Evolutionary conservation across 2,329 filamentous ascomycete species (phyloP), one percentile per base, ranked within the genome.

Genomic region (Colletotrichum sojae): DNA sequence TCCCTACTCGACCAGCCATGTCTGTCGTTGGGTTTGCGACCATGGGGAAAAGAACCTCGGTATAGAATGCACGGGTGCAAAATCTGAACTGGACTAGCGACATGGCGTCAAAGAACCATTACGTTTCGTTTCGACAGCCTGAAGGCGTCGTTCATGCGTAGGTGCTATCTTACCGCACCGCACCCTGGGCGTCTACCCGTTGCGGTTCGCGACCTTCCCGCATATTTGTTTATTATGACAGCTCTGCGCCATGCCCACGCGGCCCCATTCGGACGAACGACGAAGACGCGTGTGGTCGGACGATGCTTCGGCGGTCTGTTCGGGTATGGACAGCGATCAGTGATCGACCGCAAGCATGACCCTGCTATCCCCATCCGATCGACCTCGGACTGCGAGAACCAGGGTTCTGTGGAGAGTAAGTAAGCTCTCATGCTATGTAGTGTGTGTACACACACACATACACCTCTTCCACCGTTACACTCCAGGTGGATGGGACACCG

Each of bases 311-410:
- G 63, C 25, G 31, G 43, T 52, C 53, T 52, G 9, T 16, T 18
- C 51, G 43, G 25, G 59, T 6, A 25, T 49, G 51, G 36, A 18
- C 63, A 67, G 63, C 63, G 62, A 54, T 55, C 46, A 69, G 52
- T 62, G 67, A 70, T 63, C 67, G 63, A 58, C 67, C n/a, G 52
- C 67, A 67, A 70, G 67, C 57, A 70, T 70, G 36, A 40, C 67
- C 63, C 58, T 68, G 57, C 16, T 22, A 52, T 36, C 53, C 15
- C 43, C 39, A 36, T 46, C 36, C 52, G 63, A 53, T 46, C 57
- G 39, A 22, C 46, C 45, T 22, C 39, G 55, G 57, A 53, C 53
- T 57, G 63, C 20, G 46, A 56, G 20, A 54, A 20, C 63, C 48
- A 69, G 67, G 67, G 63, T 52, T 18, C 63, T 43, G 56, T 43